Evolutionary conservation across 2,329 filamentous ascomycete genomes (phyloP), one percentile per base, ranked within the genome.

Genomic region (Verticillium albo-atrum): DNA sequence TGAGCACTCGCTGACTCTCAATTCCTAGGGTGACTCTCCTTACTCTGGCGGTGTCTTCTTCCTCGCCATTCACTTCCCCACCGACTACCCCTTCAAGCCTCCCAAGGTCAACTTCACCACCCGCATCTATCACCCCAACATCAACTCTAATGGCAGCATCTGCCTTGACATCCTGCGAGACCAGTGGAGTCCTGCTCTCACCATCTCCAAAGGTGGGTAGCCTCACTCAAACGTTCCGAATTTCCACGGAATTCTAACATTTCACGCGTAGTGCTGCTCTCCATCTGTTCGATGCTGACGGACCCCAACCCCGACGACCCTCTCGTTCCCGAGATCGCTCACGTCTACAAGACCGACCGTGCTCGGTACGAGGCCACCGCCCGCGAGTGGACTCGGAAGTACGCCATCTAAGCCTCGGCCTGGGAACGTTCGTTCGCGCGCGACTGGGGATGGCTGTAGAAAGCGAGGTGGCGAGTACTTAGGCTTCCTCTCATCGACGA

Each of bases 61-160:
- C 88, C 87, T 99, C 67, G 89, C 90, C 69, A 99, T 99, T 74
- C 92, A 97, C 81, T 98, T 99, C 85, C 95, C 95, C 68, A 99
- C 95, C 84, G 95, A 99, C 84, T 99, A 99, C 80, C 95, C 95
- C 50, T 99, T 99, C 86, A 99, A 99, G 89, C 95, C 95, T 64
- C 95, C 95, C 69, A 99, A 99, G 87, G 93, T 99, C 80, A 97
- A 97, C 89, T 99, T 99, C 86, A 98, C 92, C 70, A 99, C 95
- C 66, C 90, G 94, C 75, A 98, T 99, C 83, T 99, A 99, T 78
- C 95, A 99, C 82, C 95, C 95, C 72, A 99, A 99, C 82, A 99
- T 99, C 92, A 99, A 99, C 88, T 96, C 92, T 68, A 98, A 98
- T 78, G 95, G 95, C 78, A 97, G 93, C 79, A 99, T 99, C 79